Evolutionary conservation across 805 yeast species (phyloP).

Genomic region (Nakazawaea siamensis): DNA sequence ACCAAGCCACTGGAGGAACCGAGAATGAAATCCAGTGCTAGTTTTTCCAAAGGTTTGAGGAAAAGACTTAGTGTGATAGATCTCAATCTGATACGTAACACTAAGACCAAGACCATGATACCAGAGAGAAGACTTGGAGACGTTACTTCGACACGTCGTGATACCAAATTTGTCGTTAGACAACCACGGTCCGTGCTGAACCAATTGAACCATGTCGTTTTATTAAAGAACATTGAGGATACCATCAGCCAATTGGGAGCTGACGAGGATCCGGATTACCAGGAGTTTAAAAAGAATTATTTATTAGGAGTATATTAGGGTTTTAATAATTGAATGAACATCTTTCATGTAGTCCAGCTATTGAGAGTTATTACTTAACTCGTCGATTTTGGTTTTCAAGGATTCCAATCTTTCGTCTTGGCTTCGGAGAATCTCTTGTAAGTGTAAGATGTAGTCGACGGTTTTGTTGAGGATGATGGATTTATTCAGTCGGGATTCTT

Average conservation of each 20-base stretch:
- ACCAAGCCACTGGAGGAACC: not conserved
- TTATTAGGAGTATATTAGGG: not conserved
- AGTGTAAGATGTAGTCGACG: constrained; percentile 69
- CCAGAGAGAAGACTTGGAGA: too few species aligned
- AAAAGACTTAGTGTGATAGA: not conserved
- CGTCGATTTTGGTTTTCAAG: constrained; percentile 27
- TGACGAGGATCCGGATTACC: constrained; percentile 6
- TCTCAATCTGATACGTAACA: not conserved
- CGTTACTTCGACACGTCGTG: not conserved
- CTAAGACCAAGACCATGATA: too few species aligned
- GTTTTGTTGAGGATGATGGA: constrained; percentile 68
- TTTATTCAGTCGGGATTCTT: constrained; percentile 75
- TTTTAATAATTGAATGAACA: not conserved
- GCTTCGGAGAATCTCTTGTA: constrained; percentile 48
- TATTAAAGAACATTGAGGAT: constrained; percentile 4
- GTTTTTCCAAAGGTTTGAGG: not conserved
- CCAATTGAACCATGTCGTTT: not conserved
- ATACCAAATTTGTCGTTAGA: not conserved
- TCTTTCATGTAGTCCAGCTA: not conserved
- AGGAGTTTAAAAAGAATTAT: constrained; percentile 5
- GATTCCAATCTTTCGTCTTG: constrained; percentile 43
- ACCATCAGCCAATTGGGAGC: constrained; percentile 5
- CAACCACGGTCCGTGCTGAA: not conserved
- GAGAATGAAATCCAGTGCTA: not conserved
- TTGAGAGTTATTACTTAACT: not conserved